Conservation (phyloP, 2,329 filamentous ascomycete species). For the Chalaropsis thielavioides region DNA sequence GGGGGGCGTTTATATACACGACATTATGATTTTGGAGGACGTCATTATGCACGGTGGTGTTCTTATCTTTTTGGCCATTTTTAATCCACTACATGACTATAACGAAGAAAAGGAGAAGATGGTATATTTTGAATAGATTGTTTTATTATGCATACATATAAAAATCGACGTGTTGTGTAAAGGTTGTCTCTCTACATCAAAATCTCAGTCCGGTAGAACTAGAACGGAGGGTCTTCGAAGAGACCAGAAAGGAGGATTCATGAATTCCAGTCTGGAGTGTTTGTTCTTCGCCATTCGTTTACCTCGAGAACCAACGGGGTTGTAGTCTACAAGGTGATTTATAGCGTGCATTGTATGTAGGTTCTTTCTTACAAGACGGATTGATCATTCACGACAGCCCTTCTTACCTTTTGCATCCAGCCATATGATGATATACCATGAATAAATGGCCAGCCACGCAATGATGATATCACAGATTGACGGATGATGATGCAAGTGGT, state of each 20-base stretch:
- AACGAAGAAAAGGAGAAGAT: not conserved
- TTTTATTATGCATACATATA: not conserved
- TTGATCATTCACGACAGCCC: not conserved
- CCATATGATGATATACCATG: not conserved
- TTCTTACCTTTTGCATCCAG: not conserved
- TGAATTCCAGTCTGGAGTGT: constrained; percentile 29
- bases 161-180: not conserved
- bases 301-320: constrained; percentile 66
- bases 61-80: constrained; percentile 12
- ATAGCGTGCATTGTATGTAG: constrained; percentile 9
- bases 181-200: constrained; percentile 70
- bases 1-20: not conserved
- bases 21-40: not conserved
- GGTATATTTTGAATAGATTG: constrained; percentile 4
- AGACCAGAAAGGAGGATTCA: constrained; percentile 40
- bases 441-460: not conserved
- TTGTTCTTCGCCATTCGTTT: constrained; percentile 86
- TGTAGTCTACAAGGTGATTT: constrained; percentile 18
- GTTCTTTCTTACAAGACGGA: not conserved
- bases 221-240: constrained; percentile 69
- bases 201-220: constrained; percentile 53
- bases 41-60: not conserved
- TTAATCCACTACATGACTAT: not conserved
- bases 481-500: too few relatives aligned
- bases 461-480: not conserved